Conservation (phyloP, 2,329 filamentous ascomycete species). For the Diplocarpon mali region DNA sequence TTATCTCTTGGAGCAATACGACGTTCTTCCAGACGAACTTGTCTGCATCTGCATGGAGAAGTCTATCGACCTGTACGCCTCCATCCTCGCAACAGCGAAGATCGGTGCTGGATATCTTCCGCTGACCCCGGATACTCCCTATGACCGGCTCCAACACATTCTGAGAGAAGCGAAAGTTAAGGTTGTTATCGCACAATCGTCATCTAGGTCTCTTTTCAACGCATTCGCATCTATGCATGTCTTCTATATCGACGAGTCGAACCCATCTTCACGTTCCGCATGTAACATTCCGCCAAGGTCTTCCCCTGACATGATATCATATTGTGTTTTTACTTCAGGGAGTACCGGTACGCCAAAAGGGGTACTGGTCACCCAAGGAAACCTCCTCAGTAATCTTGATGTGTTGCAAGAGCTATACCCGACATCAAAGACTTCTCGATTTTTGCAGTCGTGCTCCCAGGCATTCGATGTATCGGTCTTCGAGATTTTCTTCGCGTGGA, state of each 20-base stretch:
- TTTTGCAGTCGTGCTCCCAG: conserved; percentile 75
- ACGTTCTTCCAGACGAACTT: conserved; percentile 41
- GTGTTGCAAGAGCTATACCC: conserved; percentile 58
- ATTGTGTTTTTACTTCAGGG: conserved; percentile 75
- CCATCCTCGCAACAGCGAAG: conserved; percentile 66
- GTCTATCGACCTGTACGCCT: conserved; percentile 58
- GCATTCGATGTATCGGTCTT: conserved; percentile 84
- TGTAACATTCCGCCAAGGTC: conserved; percentile 14
- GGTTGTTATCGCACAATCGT: conserved; percentile 33
- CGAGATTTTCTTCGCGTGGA: conserved; percentile 82
- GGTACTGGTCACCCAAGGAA: conserved; percentile 65
- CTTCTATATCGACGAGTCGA: conserved; percentile 24
- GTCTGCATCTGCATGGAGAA: conserved; percentile 74
- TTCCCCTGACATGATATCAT: conserved; percentile 39
- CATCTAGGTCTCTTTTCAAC: conserved; percentile 20
- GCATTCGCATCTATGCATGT: conserved; percentile 12
- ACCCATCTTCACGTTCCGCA: conserved; percentile 12
- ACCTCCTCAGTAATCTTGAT: conserved; percentile 65
- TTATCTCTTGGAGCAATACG: conserved; percentile 36
- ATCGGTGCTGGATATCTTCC: conserved; percentile 72
- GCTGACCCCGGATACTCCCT: conserved; percentile 60
- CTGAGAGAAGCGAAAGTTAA: conserved; percentile 46
- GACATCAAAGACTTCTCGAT: conserved; percentile 32
- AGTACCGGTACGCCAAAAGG: conserved; percentile 71
- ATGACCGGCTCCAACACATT: conserved; percentile 48